phyloP scores from a whole-genome alignment of 176 grass and related monocot species.

The Zoysia japonica region DNA sequence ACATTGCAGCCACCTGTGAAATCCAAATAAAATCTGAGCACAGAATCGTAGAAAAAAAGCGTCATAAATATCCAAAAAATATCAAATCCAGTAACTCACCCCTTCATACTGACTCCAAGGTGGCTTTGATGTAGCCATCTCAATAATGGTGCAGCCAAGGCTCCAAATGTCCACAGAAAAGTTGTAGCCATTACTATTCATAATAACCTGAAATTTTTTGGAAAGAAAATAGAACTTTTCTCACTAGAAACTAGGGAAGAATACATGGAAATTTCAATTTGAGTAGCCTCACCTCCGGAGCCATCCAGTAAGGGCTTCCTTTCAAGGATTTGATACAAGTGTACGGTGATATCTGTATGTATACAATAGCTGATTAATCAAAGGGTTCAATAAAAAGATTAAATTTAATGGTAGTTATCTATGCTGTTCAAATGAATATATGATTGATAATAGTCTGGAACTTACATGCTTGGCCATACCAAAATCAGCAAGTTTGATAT shows the following conservation, averaged over 20 bases:
- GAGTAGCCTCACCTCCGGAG: constrained; percentile 75
- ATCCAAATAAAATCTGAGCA: constrained; percentile 35
- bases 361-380: constrained; percentile 34
- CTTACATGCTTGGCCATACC: constrained; percentile 99
- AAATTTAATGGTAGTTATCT: neutral
- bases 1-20: constrained; percentile 93
- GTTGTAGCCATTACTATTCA: constrained; percentile 93
- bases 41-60: constrained; percentile 1
- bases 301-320: constrained; percentile 99
- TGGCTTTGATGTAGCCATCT: constrained; percentile 94
- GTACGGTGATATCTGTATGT: constrained; percentile 72
- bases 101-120: constrained; percentile 98
- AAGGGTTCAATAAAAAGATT: neutral
- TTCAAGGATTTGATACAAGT: constrained; percentile 92
- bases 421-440: constrained; percentile 16
- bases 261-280: neutral
- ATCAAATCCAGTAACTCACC: constrained; percentile 38
- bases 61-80: neutral
- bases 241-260: constrained; percentile 3
- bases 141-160: constrained; percentile 95
- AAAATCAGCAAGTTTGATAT: constrained; percentile 96
- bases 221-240: constrained; percentile 3
- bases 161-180: constrained; percentile 99
- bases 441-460: neutral
- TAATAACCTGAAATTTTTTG: constrained; percentile 68